Percentiles rank a stretch among this genome's conserved stretches.
These are phyloP conservation scores for Myxozyma melibiosi DNA, from an alignment of 805 yeast species.

Conservation along the genomic window DNA sequence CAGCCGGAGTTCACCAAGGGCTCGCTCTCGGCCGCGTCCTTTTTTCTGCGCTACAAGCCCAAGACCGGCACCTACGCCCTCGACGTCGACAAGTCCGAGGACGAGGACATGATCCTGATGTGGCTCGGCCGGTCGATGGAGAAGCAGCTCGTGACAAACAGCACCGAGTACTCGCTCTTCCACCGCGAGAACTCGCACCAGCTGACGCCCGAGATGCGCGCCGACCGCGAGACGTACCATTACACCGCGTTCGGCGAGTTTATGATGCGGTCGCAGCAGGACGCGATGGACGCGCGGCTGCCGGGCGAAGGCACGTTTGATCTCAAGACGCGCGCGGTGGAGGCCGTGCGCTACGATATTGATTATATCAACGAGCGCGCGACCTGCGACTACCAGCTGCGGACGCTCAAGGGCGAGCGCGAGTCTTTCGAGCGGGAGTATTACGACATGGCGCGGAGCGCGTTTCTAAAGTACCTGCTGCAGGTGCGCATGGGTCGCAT, in stretches of 20 bases:
- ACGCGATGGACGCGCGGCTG: constrained; percentile 70
- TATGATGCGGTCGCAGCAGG: constrained; percentile 86
- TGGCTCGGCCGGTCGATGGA: constrained; percentile 81
- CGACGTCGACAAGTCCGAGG: constrained; percentile 68
- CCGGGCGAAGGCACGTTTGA: constrained; percentile 95
- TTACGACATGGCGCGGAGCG: constrained; percentile 71
- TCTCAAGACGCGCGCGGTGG: constrained; percentile 86
- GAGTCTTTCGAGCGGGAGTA: constrained; percentile 86
- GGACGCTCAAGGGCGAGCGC: constrained; percentile 59
- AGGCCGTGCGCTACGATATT: constrained; percentile 79
- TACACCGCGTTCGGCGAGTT: constrained; percentile 71
- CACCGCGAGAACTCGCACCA: constrained; percentile 37
- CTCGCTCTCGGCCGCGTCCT: constrained; percentile 55
- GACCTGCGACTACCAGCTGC: constrained; percentile 68
- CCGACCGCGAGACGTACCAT: constrained; percentile 55
- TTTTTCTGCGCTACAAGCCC: constrained; percentile 55
- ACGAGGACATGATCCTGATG: constrained; percentile 67
- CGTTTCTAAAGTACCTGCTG: constrained; percentile 78
- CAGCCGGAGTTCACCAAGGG: constrained; percentile 46
- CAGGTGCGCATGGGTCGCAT: constrained; percentile 95
- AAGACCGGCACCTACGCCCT: constrained; percentile 58
- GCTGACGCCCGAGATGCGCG: constrained; percentile 20
- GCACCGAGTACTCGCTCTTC: constrained; percentile 52
- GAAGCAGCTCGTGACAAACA: constrained; percentile 64
- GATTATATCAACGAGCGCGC: constrained; percentile 58